Conservation (phyloP, 768 basidiomycete species). For the Sporobolomyces phaffii region DNA sequence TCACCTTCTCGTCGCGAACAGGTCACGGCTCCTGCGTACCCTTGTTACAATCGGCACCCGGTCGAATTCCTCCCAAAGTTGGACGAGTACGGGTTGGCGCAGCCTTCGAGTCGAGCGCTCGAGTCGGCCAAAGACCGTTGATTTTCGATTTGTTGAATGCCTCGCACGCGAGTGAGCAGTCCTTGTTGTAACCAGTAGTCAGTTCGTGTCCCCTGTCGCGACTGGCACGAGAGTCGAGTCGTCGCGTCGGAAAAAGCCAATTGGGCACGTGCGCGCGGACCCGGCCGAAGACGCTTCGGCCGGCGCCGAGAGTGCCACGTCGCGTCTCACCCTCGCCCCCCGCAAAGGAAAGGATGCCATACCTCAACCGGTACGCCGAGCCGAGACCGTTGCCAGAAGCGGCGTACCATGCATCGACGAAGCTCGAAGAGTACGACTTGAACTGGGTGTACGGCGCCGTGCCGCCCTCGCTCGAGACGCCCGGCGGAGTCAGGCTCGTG, state of each 20-base stretch:
- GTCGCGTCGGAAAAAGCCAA: too few relatives aligned
- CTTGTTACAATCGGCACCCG: constrained; percentile 24
- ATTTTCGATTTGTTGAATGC: too few relatives aligned
- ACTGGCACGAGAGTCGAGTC: too few relatives aligned
- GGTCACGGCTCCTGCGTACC: constrained; percentile 17
- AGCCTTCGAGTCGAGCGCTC: not conserved
- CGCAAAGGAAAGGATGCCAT: not conserved
- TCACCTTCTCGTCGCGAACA: not conserved
- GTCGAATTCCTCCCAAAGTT: constrained; percentile 23
- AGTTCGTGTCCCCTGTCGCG: too few relatives aligned
- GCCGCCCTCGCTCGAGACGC: not conserved
- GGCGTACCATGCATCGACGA: not conserved
- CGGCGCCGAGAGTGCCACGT: too few relatives aligned
- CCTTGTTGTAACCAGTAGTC: too few relatives aligned
- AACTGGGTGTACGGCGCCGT: not conserved
- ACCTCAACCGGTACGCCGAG: not conserved
- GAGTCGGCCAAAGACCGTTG: not conserved
- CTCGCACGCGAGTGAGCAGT: too few relatives aligned
- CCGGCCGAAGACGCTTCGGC: too few relatives aligned
- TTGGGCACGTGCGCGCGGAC: too few relatives aligned
- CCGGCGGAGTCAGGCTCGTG: not conserved
- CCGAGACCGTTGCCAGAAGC: not conserved
- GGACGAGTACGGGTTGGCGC: constrained; percentile 9
- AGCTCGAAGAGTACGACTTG: constrained; percentile 13
- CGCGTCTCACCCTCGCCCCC: too few relatives aligned